Percentiles rank a stretch among this genome's conserved stretches.
Conservation (phyloP, 805 yeast genomes). For the Saccharomycopsis oosterbeekiorum region DNA sequence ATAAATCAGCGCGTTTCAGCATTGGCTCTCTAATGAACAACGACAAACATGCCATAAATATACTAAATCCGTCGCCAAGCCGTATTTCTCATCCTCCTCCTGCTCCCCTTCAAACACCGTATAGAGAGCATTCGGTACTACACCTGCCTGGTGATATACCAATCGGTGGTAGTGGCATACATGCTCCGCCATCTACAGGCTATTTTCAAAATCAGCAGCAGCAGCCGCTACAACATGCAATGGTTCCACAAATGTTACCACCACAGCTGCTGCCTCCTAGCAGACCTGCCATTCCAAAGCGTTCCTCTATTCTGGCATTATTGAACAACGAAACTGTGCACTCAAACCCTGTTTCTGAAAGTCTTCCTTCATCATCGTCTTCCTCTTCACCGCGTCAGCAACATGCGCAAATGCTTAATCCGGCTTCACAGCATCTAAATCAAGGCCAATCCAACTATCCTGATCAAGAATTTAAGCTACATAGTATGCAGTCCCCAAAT, state of each 20-base stretch:
- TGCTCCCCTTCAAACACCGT: neutral
- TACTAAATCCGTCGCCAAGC: neutral
- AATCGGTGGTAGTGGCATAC: neutral
- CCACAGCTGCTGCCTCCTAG: neutral
- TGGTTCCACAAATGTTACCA: slow-evolving; percentile 33
- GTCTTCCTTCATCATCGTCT: neutral
- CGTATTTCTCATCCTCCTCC: neutral
- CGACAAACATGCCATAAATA: neutral
- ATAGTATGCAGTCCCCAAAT: neutral
- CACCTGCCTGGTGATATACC: neutral
- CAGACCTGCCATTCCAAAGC: neutral
- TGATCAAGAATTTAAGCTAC: neutral
- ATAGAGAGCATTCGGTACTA: neutral
- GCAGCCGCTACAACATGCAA: slow-evolving; percentile 4
- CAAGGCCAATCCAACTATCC: neutral
- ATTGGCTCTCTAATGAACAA: slow-evolving; percentile 7
- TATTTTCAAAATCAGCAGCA: neutral
- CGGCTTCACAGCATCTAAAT: neutral
- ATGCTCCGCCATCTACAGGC: neutral
- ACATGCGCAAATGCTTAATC: neutral
- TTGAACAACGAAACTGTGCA: neutral
- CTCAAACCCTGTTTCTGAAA: neutral
- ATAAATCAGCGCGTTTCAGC: slow-evolving; percentile 4
- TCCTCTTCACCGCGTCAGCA: neutral
- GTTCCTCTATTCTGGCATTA: neutral